These are phyloP conservation scores for Nannochloris sp. DNA, from an alignment of 139 green algal species.

Conservation along the genomic window DNA sequence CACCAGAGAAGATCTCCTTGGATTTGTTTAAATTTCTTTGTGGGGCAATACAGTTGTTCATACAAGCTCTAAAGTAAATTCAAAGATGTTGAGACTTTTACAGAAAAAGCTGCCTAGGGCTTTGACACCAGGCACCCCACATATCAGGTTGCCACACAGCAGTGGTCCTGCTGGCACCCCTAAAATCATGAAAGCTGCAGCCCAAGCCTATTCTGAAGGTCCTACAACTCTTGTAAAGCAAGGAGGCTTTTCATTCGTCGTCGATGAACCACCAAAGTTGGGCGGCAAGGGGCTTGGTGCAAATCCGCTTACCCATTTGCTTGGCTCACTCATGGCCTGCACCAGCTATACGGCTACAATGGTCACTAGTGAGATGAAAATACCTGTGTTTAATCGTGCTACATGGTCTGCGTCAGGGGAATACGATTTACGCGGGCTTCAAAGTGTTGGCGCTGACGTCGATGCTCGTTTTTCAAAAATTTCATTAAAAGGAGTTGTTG, in stretches of 20 bases:
- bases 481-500: slow-evolving; percentile 3
- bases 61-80: too few relatives aligned
- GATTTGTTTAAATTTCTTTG: too few relatives aligned
- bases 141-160: too few relatives aligned
- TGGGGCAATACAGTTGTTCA: too few relatives aligned
- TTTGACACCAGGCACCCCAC: too few relatives aligned
- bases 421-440: slow-evolving; percentile 18
- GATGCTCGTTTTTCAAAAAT: not conserved
- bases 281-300: slow-evolving; percentile 20
- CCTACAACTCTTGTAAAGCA: slow-evolving; percentile 11
- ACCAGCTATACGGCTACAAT: slow-evolving; percentile 16
- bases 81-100: too few relatives aligned
- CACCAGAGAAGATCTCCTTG: too few relatives aligned
- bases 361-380: slow-evolving; percentile 12
- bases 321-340: slow-evolving; percentile 16
- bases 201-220: slow-evolving; percentile 6
- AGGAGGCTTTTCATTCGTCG: slow-evolving; percentile 10
- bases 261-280: slow-evolving; percentile 19
- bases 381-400: not conserved
- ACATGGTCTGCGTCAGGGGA: slow-evolving; percentile 8
- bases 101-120: too few relatives aligned
- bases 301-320: slow-evolving; percentile 14
- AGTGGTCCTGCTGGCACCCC: not conserved
- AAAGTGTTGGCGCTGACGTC: not conserved
- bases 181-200: not conserved